These are phyloP conservation scores for Leucocoprinus sp. DNA, from an alignment of 768 basidiomycete species.

Conservation along the genomic window DNA sequence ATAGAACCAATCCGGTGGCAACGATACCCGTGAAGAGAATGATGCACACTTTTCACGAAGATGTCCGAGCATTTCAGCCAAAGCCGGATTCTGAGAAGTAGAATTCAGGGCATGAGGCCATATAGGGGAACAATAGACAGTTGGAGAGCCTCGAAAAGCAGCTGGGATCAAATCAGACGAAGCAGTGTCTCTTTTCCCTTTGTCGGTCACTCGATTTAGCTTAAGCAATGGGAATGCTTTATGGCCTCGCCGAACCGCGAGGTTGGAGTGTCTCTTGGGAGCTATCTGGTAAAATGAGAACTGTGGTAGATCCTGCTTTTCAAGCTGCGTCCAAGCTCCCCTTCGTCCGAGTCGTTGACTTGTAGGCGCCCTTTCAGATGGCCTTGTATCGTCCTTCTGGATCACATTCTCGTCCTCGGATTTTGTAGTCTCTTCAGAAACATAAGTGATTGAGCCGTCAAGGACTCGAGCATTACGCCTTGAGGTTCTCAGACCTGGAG, in stretches of 20 bases:
- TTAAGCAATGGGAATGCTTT: constrained; percentile 5
- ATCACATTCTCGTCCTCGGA: neutral
- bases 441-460: neutral
- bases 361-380: too few species aligned
- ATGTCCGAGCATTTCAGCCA: constrained; percentile 2
- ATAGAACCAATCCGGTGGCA: constrained; percentile 5
- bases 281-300: neutral
- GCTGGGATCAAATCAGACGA: constrained; percentile 4
- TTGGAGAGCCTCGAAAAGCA: constrained; percentile 1
- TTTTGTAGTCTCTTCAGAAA: neutral
- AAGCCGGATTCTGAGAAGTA: neutral
- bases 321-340: neutral
- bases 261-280: neutral
- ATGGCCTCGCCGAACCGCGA: neutral
- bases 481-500: neutral
- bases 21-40: constrained; percentile 3
- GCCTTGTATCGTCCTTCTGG: too few species aligned
- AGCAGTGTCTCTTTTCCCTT: neutral
- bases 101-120: neutral
- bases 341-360: neutral
- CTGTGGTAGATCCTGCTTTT: neutral
- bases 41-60: constrained; percentile 7
- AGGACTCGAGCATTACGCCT: neutral
- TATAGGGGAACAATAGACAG: neutral
- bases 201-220: neutral